Conservation (phyloP, 2,329 filamentous ascomycete species). For the Sporothrix phasma region DNA sequence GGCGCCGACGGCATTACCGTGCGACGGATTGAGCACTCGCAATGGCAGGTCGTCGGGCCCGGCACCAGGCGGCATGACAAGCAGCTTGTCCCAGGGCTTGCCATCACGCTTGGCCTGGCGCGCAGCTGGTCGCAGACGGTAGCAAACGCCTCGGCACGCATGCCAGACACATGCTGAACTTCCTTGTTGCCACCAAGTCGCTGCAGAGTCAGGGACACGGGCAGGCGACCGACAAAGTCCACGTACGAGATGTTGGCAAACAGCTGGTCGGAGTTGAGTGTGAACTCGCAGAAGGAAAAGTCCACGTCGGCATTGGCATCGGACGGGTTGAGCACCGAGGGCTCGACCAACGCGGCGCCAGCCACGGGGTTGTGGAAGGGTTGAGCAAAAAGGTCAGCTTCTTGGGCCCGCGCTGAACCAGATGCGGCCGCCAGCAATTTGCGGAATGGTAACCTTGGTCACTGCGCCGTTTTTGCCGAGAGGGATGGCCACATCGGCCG, state of each 20-base stretch:
- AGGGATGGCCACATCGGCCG: slow-evolving; percentile 49
- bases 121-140: slow-evolving; percentile 43
- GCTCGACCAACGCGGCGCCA: slow-evolving; percentile 55
- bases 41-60: slow-evolving; percentile 25
- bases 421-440: slow-evolving; percentile 53
- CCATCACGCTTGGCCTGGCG: slow-evolving; percentile 47
- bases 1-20: slow-evolving; percentile 33
- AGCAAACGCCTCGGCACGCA: slow-evolving; percentile 46
- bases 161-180: slow-evolving; percentile 45
- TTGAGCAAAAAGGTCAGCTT: slow-evolving; percentile 54
- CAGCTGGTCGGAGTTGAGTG: slow-evolving; percentile 45
- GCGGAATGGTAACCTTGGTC: slow-evolving; percentile 47
- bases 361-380: slow-evolving; percentile 26
- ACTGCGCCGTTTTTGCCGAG: slow-evolving; percentile 47
- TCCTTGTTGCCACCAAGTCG: slow-evolving; percentile 28
- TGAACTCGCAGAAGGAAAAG: slow-evolving; percentile 54
- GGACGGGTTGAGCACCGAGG: slow-evolving; percentile 52
- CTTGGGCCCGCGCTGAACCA: slow-evolving; percentile 49
- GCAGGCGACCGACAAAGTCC: slow-evolving; percentile 50
- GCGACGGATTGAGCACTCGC: slow-evolving; percentile 36
- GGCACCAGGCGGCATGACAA: slow-evolving; percentile 25
- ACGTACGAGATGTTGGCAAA: slow-evolving; percentile 58
- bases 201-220: slow-evolving; percentile 42
- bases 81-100: slow-evolving; percentile 50
- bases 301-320: slow-evolving; percentile 44